A percentile compares a stretch with the other conserved stretches of the same genome.
These are phyloP conservation scores for Clarireedia hainanense DNA, from an alignment of 2,329 filamentous ascomycete species.

Conservation along the genomic window DNA sequence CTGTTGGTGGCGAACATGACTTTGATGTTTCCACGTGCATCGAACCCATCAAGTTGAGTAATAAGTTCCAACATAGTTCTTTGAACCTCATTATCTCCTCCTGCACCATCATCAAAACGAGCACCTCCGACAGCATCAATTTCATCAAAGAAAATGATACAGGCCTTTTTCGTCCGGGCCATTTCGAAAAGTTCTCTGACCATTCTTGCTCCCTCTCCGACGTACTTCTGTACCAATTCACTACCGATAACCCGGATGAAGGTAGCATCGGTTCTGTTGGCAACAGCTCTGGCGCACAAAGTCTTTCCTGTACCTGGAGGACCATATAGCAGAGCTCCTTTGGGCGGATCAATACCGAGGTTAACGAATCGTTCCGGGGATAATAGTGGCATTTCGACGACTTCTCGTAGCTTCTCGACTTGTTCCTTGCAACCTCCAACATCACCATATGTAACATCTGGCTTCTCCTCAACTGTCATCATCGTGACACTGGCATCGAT, in stretches of 20 bases:
- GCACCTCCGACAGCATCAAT: constrained; percentile 94
- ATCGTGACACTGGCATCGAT: constrained; percentile 99
- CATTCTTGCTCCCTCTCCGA: constrained; percentile 97
- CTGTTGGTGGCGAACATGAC: constrained; percentile 99
- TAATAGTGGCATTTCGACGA: constrained; percentile 95
- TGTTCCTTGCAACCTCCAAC: constrained; percentile 99
- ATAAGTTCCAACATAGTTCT: constrained; percentile 97
- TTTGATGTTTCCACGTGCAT: constrained; percentile 95
- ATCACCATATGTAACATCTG: constrained; percentile 97
- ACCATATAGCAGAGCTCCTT: constrained; percentile 92
- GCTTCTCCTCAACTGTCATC: constrained; percentile 99
- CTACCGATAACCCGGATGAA: constrained; percentile 98
- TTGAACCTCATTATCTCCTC: constrained; percentile 96
- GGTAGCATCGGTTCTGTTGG: constrained; percentile 95
- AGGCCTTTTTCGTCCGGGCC: constrained; percentile 98
- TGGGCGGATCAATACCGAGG: constrained; percentile 97
- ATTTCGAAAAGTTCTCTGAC: constrained; percentile 98
- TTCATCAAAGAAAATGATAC: constrained; percentile 99
- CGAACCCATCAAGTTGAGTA: constrained; percentile 93
- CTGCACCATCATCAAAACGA: constrained; percentile 92
- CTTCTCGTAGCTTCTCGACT: constrained; percentile 96
- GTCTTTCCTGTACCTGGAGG: constrained; percentile 99
- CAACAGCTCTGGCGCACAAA: constrained; percentile 91
- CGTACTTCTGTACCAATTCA: constrained; percentile 97
- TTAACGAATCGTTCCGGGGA: constrained; percentile 96